Base-by-base conservation (phyloP, 2,329 filamentous ascomycete genomes). In the Colletotrichum paranaense region DNA sequence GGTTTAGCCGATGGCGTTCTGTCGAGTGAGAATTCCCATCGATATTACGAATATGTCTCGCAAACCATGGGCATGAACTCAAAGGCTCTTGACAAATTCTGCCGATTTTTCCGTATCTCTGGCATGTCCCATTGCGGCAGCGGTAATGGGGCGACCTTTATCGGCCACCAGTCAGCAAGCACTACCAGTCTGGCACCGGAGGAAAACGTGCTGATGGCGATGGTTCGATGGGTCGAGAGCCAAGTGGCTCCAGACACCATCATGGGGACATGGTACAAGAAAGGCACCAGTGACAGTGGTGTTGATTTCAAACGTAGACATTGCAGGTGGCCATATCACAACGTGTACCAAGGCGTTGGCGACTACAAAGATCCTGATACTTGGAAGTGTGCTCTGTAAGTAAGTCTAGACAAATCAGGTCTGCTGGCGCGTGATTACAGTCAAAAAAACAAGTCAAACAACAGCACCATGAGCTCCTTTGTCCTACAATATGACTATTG, bases 81-180 rank as follows among this genome's bases (percentile, higher is more conserved):
- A 1, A 56, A 73, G 0, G 75, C 82, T 65, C 77, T 87, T 7
- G 84, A 87, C 68, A 76, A 79, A 0, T 87, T 86, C 72, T 85
- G 87, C 75, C 83, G 88, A 60, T 86, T 83, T 78, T 90, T 90
- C 81, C 83, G 83, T 38, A 83, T 90, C 73, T 85, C 84, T 4
- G 88, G 88, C 7, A 87, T 88, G 81, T 81, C 78, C 2, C 88
- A 90, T 77, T 90, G 88, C 76, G 74, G 64, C 12, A 84, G 84
- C 7, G 88, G 88, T 4, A 77, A 78, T n/a, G 86, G 86, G 1
- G 84, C 86, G 1, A 79, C 67, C 8, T 72, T 74, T 8, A 76
- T 82, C 5, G 79, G 81, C 2, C 78, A 82, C 28, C 65, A 67
- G 5, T 72, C 59, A 1, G 56, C 68, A 5, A 62, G 75, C 6